Percentiles rank a stretch among this genome's conserved stretches.
Evolutionary conservation across 768 basidiomycete genomes (phyloP).

Genomic region (Psilocybe cyanescens): DNA sequence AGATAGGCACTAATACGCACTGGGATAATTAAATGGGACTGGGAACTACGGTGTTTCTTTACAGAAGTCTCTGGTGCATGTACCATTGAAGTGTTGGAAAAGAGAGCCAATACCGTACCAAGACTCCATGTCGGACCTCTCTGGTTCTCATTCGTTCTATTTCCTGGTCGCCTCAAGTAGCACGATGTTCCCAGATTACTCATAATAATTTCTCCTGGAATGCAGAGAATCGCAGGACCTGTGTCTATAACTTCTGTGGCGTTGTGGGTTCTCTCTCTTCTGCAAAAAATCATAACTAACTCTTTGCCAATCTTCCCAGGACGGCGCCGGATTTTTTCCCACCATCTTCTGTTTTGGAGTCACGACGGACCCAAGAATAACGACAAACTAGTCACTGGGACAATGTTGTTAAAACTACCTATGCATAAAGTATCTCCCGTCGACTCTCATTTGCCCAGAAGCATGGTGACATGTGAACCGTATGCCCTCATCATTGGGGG

Average conservation of each 20-base stretch:
- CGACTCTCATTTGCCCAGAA: constrained; percentile 7
- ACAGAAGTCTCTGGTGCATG: not conserved
- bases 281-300: constrained; percentile 5
- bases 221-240: not conserved
- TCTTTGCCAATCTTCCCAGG: constrained; percentile 3
- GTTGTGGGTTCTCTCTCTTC: constrained; percentile 6
- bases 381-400: constrained; percentile 7
- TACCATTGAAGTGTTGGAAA: not conserved
- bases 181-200: constrained; percentile 6
- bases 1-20: not conserved
- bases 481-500: not conserved
- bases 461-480: constrained; percentile 7
- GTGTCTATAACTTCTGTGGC: constrained; percentile 7
- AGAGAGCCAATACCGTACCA: not conserved
- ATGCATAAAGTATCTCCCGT: constrained; percentile 7
- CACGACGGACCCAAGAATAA: constrained; percentile 3
- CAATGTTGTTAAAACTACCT: constrained; percentile 2
- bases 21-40: not conserved
- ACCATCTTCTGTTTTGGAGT: not conserved
- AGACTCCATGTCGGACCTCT: not conserved
- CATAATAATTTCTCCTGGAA: not conserved
- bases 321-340: not conserved
- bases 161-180: not conserved
- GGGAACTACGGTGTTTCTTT: not conserved
- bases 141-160: constrained; percentile 1